These are phyloP conservation scores for Aristolochia contorta DNA, from an alignment of 164 flowering plant species.

Conservation along the genomic window DNA sequence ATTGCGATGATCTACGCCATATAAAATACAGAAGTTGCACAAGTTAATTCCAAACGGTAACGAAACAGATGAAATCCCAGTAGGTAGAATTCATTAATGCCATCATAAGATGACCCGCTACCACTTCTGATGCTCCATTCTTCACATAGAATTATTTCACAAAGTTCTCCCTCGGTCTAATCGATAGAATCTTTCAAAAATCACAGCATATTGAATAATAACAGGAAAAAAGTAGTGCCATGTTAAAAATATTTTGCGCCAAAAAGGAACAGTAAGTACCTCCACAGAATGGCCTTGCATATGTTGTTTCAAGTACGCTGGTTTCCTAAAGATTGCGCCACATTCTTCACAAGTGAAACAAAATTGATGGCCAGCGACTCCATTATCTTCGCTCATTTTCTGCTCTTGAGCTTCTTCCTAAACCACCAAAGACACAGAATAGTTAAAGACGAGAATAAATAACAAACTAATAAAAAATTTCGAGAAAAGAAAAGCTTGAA, in stretches of 20 bases:
- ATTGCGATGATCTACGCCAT: slow-evolving; percentile 8
- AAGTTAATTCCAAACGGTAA: slow-evolving; percentile 10
- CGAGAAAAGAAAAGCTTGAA: neutral
- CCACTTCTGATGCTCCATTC: too few species aligned
- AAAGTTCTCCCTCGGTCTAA: too few species aligned
- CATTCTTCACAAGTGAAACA: slow-evolving; percentile 59
- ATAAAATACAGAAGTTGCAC: slow-evolving; percentile 23
- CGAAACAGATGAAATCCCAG: neutral
- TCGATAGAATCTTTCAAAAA: too few species aligned
- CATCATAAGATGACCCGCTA: too few species aligned
- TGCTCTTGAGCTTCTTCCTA: slow-evolving; percentile 31
- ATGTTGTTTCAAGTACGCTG: slow-evolving; percentile 77
- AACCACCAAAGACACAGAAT: neutral
- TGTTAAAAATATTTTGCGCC: too few species aligned
- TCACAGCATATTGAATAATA: too few species aligned
- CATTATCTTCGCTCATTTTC: slow-evolving; percentile 5
- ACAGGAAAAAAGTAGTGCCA: too few species aligned
- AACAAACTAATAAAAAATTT: neutral
- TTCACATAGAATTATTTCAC: too few species aligned
- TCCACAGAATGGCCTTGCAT: slow-evolving; percentile 74
- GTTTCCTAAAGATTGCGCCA: slow-evolving; percentile 61
- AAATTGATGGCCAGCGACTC: neutral
- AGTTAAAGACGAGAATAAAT: too few species aligned
- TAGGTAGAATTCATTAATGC: too few species aligned
- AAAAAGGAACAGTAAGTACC: slow-evolving; percentile 23